Evolutionary conservation across 495 filamentous ascomycete genomes (phyloP), one percentile per base, ranked within the genome.

Genomic region (Cryomyces antarcticus): DNA sequence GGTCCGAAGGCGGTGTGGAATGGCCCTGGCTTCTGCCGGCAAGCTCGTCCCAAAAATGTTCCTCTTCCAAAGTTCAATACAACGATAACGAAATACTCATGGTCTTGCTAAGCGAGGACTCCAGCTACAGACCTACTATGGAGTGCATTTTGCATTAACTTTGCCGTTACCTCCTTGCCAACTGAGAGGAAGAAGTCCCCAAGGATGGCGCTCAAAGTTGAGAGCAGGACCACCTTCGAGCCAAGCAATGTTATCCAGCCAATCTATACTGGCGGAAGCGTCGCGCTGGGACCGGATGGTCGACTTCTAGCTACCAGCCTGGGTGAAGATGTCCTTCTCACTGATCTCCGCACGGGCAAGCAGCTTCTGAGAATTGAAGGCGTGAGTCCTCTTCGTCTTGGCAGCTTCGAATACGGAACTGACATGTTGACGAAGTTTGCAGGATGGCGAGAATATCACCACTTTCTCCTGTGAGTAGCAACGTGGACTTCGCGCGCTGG

Each of bases 391-490:
- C 7, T 7, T 10, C 7, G 6, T n/a, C 36, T n/a, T 44, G 28
- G 29, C 33, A 31, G 13, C 12, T 38, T 28, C 35, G 39, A 17
- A 4, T 11, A 31, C 43, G 38, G n/a, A 34, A 54, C 47, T 55
- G 48, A 54, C 52, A 28, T 50, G 42, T 56, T 59, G 49, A 59
- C 46, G 24, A 46, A 46, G 42, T 38, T 24, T 47, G 5, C 58
- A 93, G 84, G 92, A 96, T 72, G 89, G 82, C 53, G 89, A 99
- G 57, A 62, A 75, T 7, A 80, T 96, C 38, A 94, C 92, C 17
- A 82, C 84, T 6, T 57, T 99, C 40, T 76, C 82, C 37, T 69
- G 82, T 87, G 65, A 51, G 73, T 58, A 30, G 31, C 35, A 10
- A 10, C 33, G 12, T 3, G 2, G 9, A 36, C 9, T 36, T 10